Evolutionary conservation across 805 yeast species (phyloP).

Genomic region (Starmerella geochares): DNA sequence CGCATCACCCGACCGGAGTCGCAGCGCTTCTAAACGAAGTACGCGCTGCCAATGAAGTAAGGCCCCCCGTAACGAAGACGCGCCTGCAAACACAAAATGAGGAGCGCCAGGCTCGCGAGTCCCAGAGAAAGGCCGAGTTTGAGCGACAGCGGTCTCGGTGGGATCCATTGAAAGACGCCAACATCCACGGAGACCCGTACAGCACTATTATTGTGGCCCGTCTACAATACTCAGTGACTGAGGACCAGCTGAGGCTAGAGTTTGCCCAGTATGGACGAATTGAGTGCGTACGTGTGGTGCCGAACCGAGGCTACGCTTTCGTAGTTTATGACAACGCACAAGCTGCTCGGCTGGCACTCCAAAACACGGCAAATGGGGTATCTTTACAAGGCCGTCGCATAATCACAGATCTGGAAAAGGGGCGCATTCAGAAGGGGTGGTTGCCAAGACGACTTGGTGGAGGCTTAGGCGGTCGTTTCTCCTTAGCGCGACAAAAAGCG

Average conservation of each 20-base stretch:
- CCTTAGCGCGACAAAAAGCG: slow-evolving; percentile 9
- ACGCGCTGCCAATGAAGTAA: not conserved
- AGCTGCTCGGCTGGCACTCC: slow-evolving; percentile 53
- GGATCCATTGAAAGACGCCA: slow-evolving; percentile 50
- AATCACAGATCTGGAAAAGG: slow-evolving; percentile 35
- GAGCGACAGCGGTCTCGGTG: slow-evolving; percentile 32
- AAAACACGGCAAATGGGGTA: slow-evolving; percentile 43
- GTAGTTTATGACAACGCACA: slow-evolving; percentile 52
- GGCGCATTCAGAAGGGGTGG: slow-evolving; percentile 33
- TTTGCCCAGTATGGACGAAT: slow-evolving; percentile 62
- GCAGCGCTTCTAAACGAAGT: not conserved
- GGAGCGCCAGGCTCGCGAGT: slow-evolving; percentile 20
- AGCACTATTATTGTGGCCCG: slow-evolving; percentile 71
- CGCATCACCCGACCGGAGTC: not conserved
- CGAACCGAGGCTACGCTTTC: slow-evolving; percentile 76
- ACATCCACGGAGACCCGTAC: slow-evolving; percentile 60
- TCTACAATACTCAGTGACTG: slow-evolving; percentile 52
- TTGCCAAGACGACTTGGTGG: slow-evolving; percentile 57
- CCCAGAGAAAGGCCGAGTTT: slow-evolving; percentile 23
- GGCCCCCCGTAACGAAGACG: slow-evolving; percentile 29
- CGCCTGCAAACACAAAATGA: slow-evolving; percentile 29
- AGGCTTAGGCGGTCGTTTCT: slow-evolving; percentile 64
- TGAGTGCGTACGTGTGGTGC: slow-evolving; percentile 50
- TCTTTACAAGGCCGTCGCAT: slow-evolving; percentile 45
- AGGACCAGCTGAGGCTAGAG: slow-evolving; percentile 53